Percentiles rank a stretch among this genome's conserved stretches.
phyloP scores from a whole-genome alignment of 768 basidiomycete species.

The Lepiota brunneoincarnata region DNA sequence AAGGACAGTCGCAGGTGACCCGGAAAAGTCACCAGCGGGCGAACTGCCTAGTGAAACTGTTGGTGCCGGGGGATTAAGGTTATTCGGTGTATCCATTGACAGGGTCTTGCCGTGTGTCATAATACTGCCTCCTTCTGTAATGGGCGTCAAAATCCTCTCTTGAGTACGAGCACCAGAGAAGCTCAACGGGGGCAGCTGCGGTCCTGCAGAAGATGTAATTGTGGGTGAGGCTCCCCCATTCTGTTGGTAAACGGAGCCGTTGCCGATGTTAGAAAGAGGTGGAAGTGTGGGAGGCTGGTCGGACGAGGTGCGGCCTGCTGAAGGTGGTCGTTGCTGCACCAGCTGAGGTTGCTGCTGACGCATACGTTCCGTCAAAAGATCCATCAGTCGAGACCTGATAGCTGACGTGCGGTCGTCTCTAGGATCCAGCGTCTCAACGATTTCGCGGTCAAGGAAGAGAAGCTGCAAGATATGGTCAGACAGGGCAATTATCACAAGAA shows the following conservation, averaged over 20 bases:
- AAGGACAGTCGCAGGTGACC: slow-evolving; percentile 10
- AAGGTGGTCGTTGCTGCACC: slow-evolving; percentile 18
- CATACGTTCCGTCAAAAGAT: slow-evolving; percentile 66
- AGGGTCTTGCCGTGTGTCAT: slow-evolving; percentile 24
- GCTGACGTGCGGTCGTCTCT: slow-evolving; percentile 74
- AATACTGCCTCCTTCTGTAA: slow-evolving; percentile 51
- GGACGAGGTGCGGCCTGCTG: slow-evolving; percentile 13
- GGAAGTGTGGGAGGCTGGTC: slow-evolving; percentile 35
- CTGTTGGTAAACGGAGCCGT: slow-evolving; percentile 12
- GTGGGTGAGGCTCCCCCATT: slow-evolving; percentile 5
- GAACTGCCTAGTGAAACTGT: not conserved
- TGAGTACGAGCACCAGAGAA: slow-evolving; percentile 32
- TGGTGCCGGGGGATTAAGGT: slow-evolving; percentile 5
- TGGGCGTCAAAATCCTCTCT: slow-evolving; percentile 53
- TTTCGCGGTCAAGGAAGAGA: slow-evolving; percentile 85
- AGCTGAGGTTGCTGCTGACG: slow-evolving; percentile 31
- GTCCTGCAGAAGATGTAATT: slow-evolving; percentile 22
- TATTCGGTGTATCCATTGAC: slow-evolving; percentile 22
- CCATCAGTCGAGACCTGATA: slow-evolving; percentile 59
- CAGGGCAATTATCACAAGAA: not conserved
- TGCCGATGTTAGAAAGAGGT: slow-evolving; percentile 26
- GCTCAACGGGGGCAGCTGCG: slow-evolving; percentile 61
- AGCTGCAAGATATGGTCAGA: slow-evolving; percentile 40
- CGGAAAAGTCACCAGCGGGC: not conserved
- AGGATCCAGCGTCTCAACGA: slow-evolving; percentile 75